Evolutionary conservation across 2,329 filamentous ascomycete genomes (phyloP), one percentile per base, ranked within the genome.

Genomic region (Ophiosphaerella korrae): DNA sequence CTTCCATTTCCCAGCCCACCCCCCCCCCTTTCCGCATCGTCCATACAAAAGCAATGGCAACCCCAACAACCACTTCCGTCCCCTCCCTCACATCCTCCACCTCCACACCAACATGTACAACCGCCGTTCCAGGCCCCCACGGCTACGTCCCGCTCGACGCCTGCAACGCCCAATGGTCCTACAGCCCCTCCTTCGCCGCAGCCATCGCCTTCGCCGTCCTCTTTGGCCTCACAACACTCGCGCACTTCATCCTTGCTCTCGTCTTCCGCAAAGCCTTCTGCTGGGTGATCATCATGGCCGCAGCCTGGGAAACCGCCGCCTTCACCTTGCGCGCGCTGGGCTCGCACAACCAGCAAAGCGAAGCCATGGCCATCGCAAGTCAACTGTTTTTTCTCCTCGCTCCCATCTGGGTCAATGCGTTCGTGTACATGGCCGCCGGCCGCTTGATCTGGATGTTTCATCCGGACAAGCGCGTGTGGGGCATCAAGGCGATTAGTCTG

Each of bases 221-320:
- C 36, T 71, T 71, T 40, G 60, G 59, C 35, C 39, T 68, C 7
- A 34, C 64, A 5, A 64, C 58, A 6, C 14, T 67, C 34, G 51
- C 59, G 0, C 66, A 71, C 36, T 38, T 63, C 9, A 34, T 23
- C 29, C 57, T 60, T 21, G 65, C 65, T 12, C 41, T 68, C 29
- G 14, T 49, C 5, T 62, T 60, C 57, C 62, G 60, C 31, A 64
- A 77, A 49, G 52, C 53, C 13, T 77, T 77, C 53, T 74, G 67
- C 34, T 77, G 73, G 75, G 74, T 79, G 3, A 71, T 81, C 8
- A 71, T 78, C 36, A 75, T 80, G 67, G 78, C 74, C 7, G 58
- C 61, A 3, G 23, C 59, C 1, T 80, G 77, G 77, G 77, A 81
- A 57, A 60, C 73, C n/a, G 58, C 63, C 1, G 70, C 72, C 8